phyloP scores from a whole-genome alignment of 2,329 filamentous ascomycete species.

The Magnaporthiopsis poae region DNA sequence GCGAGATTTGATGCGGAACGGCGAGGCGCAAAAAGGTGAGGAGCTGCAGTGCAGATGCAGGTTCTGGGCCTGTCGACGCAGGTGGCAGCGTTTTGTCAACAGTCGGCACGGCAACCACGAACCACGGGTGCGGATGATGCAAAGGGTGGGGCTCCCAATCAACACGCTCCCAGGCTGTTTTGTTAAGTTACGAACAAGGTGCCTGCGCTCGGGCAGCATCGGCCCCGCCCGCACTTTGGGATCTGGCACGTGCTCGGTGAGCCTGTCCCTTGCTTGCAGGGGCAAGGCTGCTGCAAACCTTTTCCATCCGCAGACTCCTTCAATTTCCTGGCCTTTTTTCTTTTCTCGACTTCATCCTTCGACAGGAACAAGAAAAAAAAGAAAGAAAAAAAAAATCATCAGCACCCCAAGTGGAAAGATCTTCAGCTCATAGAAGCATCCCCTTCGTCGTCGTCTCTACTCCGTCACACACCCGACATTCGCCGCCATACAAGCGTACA shows the following conservation, averaged over 20 bases:
- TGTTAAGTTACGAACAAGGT: not conserved
- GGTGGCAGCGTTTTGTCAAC: not conserved
- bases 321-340: not conserved
- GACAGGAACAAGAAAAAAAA: not conserved
- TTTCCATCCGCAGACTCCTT: not conserved
- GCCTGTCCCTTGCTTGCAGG: not conserved
- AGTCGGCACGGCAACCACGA: not conserved
- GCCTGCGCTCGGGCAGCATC: no score
- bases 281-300: not conserved
- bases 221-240: not conserved
- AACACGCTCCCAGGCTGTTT: not conserved
- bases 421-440: not conserved
- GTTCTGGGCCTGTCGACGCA: not conserved
- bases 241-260: not conserved
- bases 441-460: not conserved
- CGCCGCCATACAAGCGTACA: slow-evolving; percentile 6
- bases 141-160: not conserved
- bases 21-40: not conserved
- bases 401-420: not conserved
- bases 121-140: not conserved
- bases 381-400: not conserved
- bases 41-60: not conserved
- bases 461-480: not conserved
- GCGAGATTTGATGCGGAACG: no score
- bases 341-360: not conserved